Evolutionary conservation across 352 stramenopile species (phyloP).

Genomic region (Pythium apleroticum): DNA sequence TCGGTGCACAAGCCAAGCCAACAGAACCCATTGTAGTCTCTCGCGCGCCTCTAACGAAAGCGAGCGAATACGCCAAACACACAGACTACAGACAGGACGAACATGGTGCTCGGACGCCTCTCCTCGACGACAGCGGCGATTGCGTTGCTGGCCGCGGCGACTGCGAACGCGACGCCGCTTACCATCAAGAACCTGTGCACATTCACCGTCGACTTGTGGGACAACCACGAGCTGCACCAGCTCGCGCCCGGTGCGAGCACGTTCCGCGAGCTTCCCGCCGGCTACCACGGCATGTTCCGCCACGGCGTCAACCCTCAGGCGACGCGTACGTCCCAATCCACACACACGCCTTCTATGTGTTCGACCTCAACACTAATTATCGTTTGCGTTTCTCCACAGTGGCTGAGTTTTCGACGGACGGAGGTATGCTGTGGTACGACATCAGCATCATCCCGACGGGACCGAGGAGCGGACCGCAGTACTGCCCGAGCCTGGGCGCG

Average conservation of each 20-base stretch:
- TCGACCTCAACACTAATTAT: too few relatives aligned
- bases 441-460: conserved; percentile 80
- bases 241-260: conserved; percentile 41
- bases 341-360: too few relatives aligned
- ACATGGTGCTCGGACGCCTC: conserved; percentile 19
- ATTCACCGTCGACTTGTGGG: conserved; percentile 47
- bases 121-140: conserved; percentile 9
- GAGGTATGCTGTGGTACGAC: conserved; percentile 59
- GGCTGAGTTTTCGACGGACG: conserved; percentile 66
- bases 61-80: background rate
- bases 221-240: conserved; percentile 36
- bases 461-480: conserved; percentile 47
- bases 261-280: conserved; percentile 18
- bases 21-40: background rate
- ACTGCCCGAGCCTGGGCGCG: conserved; percentile 46
- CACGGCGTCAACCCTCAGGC: conserved; percentile 46
- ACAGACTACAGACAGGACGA: background rate
- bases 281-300: conserved; percentile 39
- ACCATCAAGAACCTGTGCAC: conserved; percentile 54
- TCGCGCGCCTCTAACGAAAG: background rate
- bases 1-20: background rate
- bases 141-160: conserved; percentile 32
- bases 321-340: conserved; percentile 29
- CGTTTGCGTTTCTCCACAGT: conserved; percentile 32
- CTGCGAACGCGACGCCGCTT: conserved; percentile 26